Evolutionary conservation across 306 rosid species (phyloP).

Genomic region (Glycine tomentella): DNA sequence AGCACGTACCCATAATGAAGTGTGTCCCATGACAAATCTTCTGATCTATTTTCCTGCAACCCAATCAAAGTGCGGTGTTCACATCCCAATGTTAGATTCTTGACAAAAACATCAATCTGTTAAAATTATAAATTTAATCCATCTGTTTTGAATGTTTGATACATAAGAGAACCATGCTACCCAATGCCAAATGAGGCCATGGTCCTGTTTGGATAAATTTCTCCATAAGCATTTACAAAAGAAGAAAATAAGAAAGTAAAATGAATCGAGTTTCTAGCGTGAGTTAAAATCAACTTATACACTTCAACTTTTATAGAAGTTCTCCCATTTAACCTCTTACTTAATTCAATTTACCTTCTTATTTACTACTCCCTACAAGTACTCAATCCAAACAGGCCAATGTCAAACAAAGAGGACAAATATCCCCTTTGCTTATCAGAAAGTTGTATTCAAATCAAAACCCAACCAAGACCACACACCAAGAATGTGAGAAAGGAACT

Average conservation of each 20-base stretch:
- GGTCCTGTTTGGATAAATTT: not conserved
- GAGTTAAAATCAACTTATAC: not conserved
- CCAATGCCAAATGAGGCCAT: not conserved
- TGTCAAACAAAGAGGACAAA: conserved; percentile 29
- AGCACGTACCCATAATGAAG: conserved; percentile 63
- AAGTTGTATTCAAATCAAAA: not conserved
- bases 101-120: conserved; percentile 18
- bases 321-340: not conserved
- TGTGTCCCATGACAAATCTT: conserved; percentile 63
- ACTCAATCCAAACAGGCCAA: not conserved
- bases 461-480: conserved; percentile 1
- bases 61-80: conserved; percentile 44
- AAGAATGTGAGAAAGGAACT: not conserved
- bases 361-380: not conserved
- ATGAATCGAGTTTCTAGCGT: not conserved
- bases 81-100: conserved; percentile 25
- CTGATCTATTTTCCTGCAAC: conserved; percentile 71
- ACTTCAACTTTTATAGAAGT: not conserved
- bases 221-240: not conserved
- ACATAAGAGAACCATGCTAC: not conserved
- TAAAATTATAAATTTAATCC: conserved; percentile 22
- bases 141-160: not conserved
- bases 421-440: conserved; percentile 3
- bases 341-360: not conserved
- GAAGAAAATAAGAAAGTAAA: not conserved